Percentiles rank a stretch among this genome's conserved stretches.
These are phyloP conservation scores for Babesia bigemina DNA, from an alignment of 169 alveolate species.

Conservation along the genomic window DNA sequence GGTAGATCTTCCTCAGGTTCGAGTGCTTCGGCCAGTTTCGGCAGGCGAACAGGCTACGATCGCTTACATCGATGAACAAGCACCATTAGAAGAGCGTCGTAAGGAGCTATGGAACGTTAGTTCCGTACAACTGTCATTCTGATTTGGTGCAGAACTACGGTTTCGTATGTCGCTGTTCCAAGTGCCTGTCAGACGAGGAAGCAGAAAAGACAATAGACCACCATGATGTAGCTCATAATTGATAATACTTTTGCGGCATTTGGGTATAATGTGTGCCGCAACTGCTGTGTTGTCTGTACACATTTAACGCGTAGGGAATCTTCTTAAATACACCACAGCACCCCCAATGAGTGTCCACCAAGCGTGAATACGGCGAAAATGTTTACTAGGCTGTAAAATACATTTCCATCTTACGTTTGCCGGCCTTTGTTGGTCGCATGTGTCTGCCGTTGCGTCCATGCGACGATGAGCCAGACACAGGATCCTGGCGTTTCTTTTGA, in stretches of 20 bases:
- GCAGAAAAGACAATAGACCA: background rate
- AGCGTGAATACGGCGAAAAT: too few relatives aligned
- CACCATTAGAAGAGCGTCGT: conserved; percentile 31
- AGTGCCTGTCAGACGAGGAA: conserved; percentile 42
- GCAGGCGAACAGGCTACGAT: conserved; percentile 59
- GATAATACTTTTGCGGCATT: too few relatives aligned
- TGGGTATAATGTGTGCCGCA: too few relatives aligned
- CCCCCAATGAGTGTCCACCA: too few relatives aligned
- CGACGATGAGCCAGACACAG: too few relatives aligned
- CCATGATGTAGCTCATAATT: too few relatives aligned
- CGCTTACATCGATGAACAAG: conserved; percentile 48
- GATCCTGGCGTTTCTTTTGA: conserved; percentile 38
- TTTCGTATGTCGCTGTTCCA: conserved; percentile 51
- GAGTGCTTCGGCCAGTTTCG: conserved; percentile 28
- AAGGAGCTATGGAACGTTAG: conserved; percentile 25
- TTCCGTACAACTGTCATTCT: background rate
- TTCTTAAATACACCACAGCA: too few relatives aligned
- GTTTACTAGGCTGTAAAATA: too few relatives aligned
- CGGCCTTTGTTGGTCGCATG: too few relatives aligned
- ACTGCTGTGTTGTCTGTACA: too few relatives aligned
- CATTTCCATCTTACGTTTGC: too few relatives aligned
- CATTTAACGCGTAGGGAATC: too few relatives aligned
- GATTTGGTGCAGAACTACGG: conserved; percentile 40
- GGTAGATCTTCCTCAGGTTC: conserved; percentile 9
- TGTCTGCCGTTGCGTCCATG: background rate